These are phyloP conservation scores for Lipomyces mesembrius DNA, from an alignment of 805 yeast species.

Conservation along the genomic window DNA sequence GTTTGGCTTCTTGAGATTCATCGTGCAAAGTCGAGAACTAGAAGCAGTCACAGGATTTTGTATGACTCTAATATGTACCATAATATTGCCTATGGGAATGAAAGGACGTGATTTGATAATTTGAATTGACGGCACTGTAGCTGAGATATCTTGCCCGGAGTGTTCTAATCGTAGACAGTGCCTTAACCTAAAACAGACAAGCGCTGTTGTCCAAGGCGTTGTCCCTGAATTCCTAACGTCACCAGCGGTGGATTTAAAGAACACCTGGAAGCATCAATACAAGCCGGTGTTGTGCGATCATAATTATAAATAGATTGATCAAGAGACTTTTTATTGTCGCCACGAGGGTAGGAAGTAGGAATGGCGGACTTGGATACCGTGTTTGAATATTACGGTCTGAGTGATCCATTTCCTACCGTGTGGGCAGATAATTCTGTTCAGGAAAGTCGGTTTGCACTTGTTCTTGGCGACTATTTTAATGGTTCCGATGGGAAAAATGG, in stretches of 20 bases:
- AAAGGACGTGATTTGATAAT: too few relatives aligned
- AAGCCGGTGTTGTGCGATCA: neutral
- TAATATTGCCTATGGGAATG: too few relatives aligned
- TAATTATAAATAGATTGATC: neutral
- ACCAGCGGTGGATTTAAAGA: neutral
- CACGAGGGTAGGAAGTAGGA: slow-evolving; percentile 7
- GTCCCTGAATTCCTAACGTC: neutral
- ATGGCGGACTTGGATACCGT: slow-evolving; percentile 24
- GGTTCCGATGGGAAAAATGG: neutral
- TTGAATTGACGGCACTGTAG: too few relatives aligned
- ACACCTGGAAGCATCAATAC: neutral
- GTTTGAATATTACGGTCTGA: slow-evolving; percentile 24
- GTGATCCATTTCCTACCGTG: slow-evolving; percentile 27
- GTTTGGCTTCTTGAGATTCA: neutral
- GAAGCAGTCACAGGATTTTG: neutral
- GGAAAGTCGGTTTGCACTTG: slow-evolving; percentile 19
- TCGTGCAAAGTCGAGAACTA: neutral
- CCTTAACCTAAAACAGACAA: neutral
- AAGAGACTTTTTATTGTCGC: neutral
- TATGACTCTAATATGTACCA: too few relatives aligned
- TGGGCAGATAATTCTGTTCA: slow-evolving; percentile 24
- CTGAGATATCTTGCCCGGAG: too few relatives aligned
- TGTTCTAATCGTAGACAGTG: neutral
- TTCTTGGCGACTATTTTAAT: slow-evolving; percentile 14
- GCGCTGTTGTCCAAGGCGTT: neutral